Conservation (phyloP, 225 moss, liverwort and hornwort genomes). For the Thuidium tamariscinum region DNA sequence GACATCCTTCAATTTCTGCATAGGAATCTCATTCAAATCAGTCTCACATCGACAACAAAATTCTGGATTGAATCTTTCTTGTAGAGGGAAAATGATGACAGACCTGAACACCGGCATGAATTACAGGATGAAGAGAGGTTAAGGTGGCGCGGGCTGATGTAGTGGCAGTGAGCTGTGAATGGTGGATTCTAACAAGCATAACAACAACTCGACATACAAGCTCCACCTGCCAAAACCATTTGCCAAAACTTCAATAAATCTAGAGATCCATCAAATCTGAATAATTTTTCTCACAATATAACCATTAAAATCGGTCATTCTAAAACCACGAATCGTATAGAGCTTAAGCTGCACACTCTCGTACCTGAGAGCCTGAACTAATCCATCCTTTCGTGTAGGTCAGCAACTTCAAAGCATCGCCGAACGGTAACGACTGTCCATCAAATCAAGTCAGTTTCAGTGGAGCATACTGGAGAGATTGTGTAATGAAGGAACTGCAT, state of each 20-base stretch:
- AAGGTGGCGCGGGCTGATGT: slow-evolving; percentile 57
- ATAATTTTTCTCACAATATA: not conserved
- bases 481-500: not conserved
- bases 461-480: not conserved
- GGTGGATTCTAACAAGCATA: slow-evolving; percentile 79
- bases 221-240: slow-evolving; percentile 61
- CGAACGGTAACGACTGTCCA: slow-evolving; percentile 79
- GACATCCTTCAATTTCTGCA: slow-evolving; percentile 84
- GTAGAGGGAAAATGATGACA: not conserved
- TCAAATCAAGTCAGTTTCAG: not conserved
- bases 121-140: slow-evolving; percentile 60
- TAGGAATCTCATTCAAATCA: not conserved
- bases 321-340: not conserved
- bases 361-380: slow-evolving; percentile 64
- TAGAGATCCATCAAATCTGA: not conserved
- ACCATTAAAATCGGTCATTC: not conserved
- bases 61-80: not conserved
- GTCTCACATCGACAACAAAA: not conserved
- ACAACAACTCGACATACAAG: slow-evolving; percentile 86
- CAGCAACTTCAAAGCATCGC: slow-evolving; percentile 90
- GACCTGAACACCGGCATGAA: slow-evolving; percentile 80
- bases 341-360: not conserved
- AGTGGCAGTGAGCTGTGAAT: slow-evolving; percentile 87
- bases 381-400: slow-evolving; percentile 81
- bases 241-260: not conserved